These are phyloP conservation scores for Acephala macrosclerotiorum DNA, from an alignment of 2,329 filamentous ascomycete species.

Conservation along the genomic window DNA sequence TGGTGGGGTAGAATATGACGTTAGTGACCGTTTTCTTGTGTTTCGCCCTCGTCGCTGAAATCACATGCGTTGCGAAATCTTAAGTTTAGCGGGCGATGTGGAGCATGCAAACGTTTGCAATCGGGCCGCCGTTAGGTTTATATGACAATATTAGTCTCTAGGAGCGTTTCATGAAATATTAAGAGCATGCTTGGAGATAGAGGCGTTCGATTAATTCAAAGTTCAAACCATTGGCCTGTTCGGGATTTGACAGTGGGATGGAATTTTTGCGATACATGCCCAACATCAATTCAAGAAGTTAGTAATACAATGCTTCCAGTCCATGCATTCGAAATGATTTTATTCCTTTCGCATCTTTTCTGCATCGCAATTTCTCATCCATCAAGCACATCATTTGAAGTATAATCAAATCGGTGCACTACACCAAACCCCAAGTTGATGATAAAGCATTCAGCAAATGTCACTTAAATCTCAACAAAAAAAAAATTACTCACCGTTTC, in stretches of 20 bases:
- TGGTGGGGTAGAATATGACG: neutral
- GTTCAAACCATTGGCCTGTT: neutral
- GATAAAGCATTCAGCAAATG: no score
- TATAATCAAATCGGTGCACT: no score
- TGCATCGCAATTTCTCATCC: neutral
- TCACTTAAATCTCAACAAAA: no score
- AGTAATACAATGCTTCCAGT: neutral
- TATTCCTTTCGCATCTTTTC: neutral
- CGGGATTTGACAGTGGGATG: neutral
- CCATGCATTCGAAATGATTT: neutral
- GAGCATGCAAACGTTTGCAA: neutral
- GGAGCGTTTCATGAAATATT: neutral
- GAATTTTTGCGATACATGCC: neutral
- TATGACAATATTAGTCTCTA: neutral
- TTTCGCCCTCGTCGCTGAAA: neutral
- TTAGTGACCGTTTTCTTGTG: neutral
- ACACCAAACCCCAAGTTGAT: no score
- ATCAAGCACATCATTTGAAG: no score
- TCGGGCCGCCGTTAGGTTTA: neutral
- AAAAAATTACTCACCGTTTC: no score
- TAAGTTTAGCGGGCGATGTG: neutral
- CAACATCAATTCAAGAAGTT: neutral
- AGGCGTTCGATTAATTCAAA: neutral
- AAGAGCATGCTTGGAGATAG: neutral
- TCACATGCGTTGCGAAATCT: neutral